Evolutionary conservation across 148 eudicot species (phyloP).

Genomic region (Vaccinium darrowii): DNA sequence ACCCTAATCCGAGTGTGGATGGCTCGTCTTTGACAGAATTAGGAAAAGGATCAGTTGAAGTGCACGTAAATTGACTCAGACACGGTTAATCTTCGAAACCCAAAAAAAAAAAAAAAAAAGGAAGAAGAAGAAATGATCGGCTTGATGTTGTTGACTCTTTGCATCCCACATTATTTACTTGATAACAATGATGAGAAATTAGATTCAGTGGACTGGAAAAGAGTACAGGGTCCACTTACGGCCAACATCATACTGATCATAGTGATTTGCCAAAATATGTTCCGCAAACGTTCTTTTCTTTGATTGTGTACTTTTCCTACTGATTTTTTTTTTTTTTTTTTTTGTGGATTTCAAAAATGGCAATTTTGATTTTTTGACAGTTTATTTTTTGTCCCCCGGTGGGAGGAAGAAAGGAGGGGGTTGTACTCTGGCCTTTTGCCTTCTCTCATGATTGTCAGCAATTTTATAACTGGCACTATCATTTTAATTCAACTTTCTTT

Average conservation of each 20-base stretch:
- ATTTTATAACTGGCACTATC: not conserved
- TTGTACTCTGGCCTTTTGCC: not conserved
- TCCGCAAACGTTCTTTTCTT: not conserved
- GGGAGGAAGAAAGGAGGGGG: not conserved
- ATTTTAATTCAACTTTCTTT: not conserved
- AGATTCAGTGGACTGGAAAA: conserved; percentile 2
- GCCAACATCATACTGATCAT: not conserved
- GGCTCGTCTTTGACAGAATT: too few relatives aligned
- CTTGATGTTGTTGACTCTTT: not conserved
- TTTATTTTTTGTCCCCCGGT: not conserved
- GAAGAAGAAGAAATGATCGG: not conserved
- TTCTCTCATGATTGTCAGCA: not conserved
- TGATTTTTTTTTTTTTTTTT: not conserved
- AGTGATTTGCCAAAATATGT: not conserved
- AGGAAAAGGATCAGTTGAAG: too few relatives aligned
- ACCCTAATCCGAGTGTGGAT: too few relatives aligned
- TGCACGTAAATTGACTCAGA: too few relatives aligned
- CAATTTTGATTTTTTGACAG: not conserved
- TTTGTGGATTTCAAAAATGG: not conserved
- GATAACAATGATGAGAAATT: not conserved
- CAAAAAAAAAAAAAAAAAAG: too few relatives aligned
- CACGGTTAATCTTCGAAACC: too few relatives aligned
- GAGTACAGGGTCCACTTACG: not conserved
- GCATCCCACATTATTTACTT: not conserved
- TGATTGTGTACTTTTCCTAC: not conserved